phyloP scores from a whole-genome alignment of 371 early-diverging fungal genomes.

The Syncephalastrum racemosum region DNA sequence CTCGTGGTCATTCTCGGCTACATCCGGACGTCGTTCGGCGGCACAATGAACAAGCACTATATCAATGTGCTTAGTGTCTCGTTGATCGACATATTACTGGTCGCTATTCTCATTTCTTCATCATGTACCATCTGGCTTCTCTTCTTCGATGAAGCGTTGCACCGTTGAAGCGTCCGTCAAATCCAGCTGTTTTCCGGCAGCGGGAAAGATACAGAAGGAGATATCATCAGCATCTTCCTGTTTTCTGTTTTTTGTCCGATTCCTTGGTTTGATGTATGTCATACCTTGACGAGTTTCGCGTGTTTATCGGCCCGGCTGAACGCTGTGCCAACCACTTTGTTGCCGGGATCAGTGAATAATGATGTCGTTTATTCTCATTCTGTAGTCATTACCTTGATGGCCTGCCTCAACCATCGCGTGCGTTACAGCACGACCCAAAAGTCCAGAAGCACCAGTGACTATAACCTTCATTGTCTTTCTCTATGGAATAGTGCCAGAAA shows the following conservation, averaged over 20 bases:
- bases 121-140: slow-evolving; percentile 60
- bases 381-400: slow-evolving; percentile 41
- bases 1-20: slow-evolving; percentile 67
- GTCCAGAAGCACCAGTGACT: slow-evolving; percentile 84
- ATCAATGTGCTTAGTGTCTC: background rate
- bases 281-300: slow-evolving; percentile 55
- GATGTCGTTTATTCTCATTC: background rate
- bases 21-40: slow-evolving; percentile 87
- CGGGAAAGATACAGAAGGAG: background rate
- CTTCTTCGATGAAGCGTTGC: slow-evolving; percentile 49
- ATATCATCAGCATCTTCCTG: background rate
- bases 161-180: slow-evolving; percentile 61
- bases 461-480: slow-evolving; percentile 51
- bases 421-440: slow-evolving; percentile 77
- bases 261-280: background rate
- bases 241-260: too few species aligned
- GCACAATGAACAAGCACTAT: slow-evolving; percentile 81
- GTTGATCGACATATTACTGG: background rate
- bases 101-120: background rate
- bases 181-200: slow-evolving; percentile 51
- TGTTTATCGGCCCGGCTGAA: slow-evolving; percentile 56
- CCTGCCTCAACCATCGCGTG: slow-evolving; percentile 51
- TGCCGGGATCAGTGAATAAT: background rate
- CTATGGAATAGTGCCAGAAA: too few species aligned
- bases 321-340: slow-evolving; percentile 69